phyloP scores from a whole-genome alignment of 176 grass and related monocot genomes.

The Zoysia japonica region DNA sequence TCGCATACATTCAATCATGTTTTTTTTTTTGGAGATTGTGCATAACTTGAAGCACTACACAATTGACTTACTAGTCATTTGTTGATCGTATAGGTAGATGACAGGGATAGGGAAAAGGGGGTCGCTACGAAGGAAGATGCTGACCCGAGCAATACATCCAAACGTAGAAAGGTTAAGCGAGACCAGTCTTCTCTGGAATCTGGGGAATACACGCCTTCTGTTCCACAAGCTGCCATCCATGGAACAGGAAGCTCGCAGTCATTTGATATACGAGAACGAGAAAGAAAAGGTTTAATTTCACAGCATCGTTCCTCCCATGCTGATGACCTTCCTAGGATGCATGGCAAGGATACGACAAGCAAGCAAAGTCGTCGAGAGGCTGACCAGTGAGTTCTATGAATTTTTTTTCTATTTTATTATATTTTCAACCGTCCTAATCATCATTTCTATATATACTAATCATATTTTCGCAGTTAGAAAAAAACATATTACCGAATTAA shows the following conservation, averaged over 20 bases:
- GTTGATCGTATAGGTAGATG: conserved; percentile 65
- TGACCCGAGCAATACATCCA: conserved; percentile 65
- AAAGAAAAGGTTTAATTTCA: conserved; percentile 70
- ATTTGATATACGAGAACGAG: conserved; percentile 75
- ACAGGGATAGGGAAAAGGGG: conserved; percentile 84
- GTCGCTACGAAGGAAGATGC: conserved; percentile 67
- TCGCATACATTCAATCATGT: not conserved
- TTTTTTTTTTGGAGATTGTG: conserved; percentile 19
- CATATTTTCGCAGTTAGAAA: not conserved
- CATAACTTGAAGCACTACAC: conserved; percentile 15
- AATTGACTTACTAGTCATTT: conserved; percentile 23
- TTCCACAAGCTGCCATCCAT: conserved; percentile 56
- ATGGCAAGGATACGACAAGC: conserved; percentile 81
- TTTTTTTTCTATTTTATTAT: no score
- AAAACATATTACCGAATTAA: conserved; percentile 11
- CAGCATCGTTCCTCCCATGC: conserved; percentile 63
- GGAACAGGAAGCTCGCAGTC: conserved; percentile 45
- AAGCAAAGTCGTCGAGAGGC: conserved; percentile 81
- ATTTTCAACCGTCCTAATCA: not conserved
- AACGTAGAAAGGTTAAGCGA: conserved; percentile 82
- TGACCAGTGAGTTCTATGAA: conserved; percentile 77
- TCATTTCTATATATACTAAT: not conserved
- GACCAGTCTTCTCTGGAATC: conserved; percentile 72
- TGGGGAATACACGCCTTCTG: conserved; percentile 71
- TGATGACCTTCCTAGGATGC: conserved; percentile 75